These are phyloP conservation scores for Globisporangium cystogenes DNA, from an alignment of 352 stramenopile genomes.

Conservation along the genomic window DNA sequence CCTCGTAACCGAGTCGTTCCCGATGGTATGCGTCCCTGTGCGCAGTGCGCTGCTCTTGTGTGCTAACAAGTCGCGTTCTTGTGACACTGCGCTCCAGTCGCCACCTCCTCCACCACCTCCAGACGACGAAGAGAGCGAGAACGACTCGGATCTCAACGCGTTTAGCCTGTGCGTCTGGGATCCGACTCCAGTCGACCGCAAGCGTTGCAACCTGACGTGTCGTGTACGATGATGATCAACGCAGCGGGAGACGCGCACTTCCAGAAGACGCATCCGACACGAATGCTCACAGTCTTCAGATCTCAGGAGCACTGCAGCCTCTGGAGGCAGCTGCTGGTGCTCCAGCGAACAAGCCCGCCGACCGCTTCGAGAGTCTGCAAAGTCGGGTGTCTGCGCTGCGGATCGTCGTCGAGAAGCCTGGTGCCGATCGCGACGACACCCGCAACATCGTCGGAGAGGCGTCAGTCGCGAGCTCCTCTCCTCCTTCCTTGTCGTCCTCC, in stretches of 20 bases:
- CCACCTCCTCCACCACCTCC: constrained; percentile 43
- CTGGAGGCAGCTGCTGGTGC: neutral
- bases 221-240: no score
- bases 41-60: neutral
- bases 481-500: neutral
- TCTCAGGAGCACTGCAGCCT: neutral
- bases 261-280: neutral
- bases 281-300: neutral
- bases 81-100: constrained; percentile 14
- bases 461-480: neutral
- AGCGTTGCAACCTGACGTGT: neutral
- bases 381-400: constrained; percentile 25
- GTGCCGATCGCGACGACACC: neutral
- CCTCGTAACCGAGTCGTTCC: neutral
- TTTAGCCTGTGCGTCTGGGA: constrained; percentile 20
- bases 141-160: constrained; percentile 19
- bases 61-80: neutral
- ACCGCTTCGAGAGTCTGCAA: constrained; percentile 35
- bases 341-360: neutral
- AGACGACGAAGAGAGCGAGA: constrained; percentile 37
- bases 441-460: neutral
- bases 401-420: constrained; percentile 11
- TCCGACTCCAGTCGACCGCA: neutral
- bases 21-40: neutral
- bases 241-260: constrained; percentile 1